Evolutionary conservation across 1,139 yeast species (phyloP), one percentile per base, ranked within the genome.

Genomic region (Hansenula sp.): DNA sequence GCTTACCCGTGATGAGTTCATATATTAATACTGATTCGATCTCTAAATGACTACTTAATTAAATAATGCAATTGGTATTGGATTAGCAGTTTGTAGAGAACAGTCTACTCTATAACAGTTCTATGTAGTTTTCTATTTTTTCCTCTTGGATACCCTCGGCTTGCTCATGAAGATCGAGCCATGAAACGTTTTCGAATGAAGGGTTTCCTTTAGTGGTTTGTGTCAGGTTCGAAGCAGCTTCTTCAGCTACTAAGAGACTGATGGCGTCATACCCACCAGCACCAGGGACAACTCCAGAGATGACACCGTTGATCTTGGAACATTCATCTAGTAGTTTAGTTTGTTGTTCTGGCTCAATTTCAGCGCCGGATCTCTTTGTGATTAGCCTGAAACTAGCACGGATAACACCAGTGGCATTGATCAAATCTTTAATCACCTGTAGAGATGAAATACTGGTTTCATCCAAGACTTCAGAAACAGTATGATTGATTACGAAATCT

Each of bases 241-340:
- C 61, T 27, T 76, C 81, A 4, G 77, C 67, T 4, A 84, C 84
- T 30, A 93, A 65, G 28, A 91, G 59, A 47, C 95, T 77, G 33
- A 93, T 78, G 0, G 99, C 99, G 68, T 93, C 99, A 60, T 80
- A 86, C 0, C 99, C 99, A 19, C 99, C 99, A 0, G 99, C 99
- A 2, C 99, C 99, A 0, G 99, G 99, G 4, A 93, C 96, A 29
- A 93, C 94, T 11, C 96, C 97, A 0, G 96, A 96, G 19, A 91
- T 58, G 35, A 90, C 94, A 12, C 99, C 99, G 0, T 71, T 70
- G 17, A 86, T 52, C 21, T 55, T 47, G 18, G 62, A 54, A 52
- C 94, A 84, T 16, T 67, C 63, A 57, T 93, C 81, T n/a, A 94
- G 66, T 9, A 93, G 68, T 5, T 53, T 47, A 0, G 96, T 87